phyloP scores from a whole-genome alignment of 108 stramenopile genomes.

The Heterococcus sp. region DNA sequence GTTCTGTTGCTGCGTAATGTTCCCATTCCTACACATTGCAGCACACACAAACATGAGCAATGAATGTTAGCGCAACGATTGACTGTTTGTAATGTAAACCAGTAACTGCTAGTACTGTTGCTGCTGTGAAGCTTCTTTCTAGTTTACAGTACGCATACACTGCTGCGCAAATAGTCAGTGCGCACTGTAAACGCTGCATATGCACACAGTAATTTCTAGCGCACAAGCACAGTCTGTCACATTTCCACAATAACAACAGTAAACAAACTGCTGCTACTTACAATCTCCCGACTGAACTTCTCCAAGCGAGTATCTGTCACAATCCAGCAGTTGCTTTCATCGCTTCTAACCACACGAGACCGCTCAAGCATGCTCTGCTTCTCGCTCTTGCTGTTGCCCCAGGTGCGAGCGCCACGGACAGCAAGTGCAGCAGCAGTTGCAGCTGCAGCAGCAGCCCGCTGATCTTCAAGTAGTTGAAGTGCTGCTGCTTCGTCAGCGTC shows the following conservation, averaged over 20 bases:
- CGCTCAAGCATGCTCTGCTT: neutral
- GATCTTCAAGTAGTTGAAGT: too few relatives aligned
- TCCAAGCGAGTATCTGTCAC: neutral
- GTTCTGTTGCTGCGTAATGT: slow-evolving; percentile 23
- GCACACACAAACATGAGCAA: neutral
- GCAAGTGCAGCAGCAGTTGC: slow-evolving; percentile 1
- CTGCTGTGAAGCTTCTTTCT: too few relatives aligned
- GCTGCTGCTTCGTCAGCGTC: slow-evolving; percentile 50
- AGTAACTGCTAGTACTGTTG: neutral
- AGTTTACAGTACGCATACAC: neutral
- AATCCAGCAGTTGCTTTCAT: neutral
- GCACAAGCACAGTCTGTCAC: too few relatives aligned
- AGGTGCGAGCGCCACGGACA: neutral
- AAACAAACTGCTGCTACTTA: too few relatives aligned
- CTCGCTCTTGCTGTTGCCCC: neutral
- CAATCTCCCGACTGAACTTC: neutral
- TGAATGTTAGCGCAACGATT: neutral
- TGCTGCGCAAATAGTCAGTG: neutral
- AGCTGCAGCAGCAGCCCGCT: neutral
- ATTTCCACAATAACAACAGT: too few relatives aligned
- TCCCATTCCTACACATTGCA: slow-evolving; percentile 27
- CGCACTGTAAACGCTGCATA: neutral
- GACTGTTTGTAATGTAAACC: slow-evolving; percentile 13
- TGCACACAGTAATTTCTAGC: neutral
- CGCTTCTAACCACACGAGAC: neutral